Evolutionary conservation across 805 yeast species (phyloP).

Genomic region (Metschnikowia rubicola): DNA sequence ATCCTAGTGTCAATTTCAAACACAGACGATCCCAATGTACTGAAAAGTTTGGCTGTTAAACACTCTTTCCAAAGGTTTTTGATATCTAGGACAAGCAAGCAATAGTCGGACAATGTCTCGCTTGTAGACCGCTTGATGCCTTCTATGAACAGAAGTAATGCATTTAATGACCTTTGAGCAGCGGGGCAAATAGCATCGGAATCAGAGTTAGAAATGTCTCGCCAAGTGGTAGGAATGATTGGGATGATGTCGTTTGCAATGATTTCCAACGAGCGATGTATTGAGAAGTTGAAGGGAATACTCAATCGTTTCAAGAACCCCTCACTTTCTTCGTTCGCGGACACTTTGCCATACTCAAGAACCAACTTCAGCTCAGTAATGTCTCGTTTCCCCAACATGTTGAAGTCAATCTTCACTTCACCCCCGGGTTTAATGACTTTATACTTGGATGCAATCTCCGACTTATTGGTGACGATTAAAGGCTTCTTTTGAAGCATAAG

Average conservation of each 20-base stretch:
- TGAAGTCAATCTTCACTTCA: slow-evolving; percentile 49
- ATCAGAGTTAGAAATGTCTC: slow-evolving; percentile 13
- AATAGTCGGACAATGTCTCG: slow-evolving; percentile 48
- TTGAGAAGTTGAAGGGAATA: slow-evolving; percentile 68
- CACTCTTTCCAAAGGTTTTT: slow-evolving; percentile 77
- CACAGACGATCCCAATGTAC: slow-evolving; percentile 22
- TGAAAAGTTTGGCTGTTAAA: slow-evolving; percentile 27
- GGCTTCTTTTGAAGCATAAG: slow-evolving; percentile 57
- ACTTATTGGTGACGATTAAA: slow-evolving; percentile 49
- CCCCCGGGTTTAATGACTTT: slow-evolving; percentile 36
- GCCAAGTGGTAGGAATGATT: slow-evolving; percentile 29
- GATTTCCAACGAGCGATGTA: slow-evolving; percentile 68
- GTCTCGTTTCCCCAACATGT: slow-evolving; percentile 69
- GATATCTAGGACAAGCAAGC: slow-evolving; percentile 68
- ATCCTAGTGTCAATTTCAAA: slow-evolving; percentile 21
- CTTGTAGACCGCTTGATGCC: slow-evolving; percentile 16
- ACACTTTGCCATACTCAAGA: slow-evolving; percentile 55
- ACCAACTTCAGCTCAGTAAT: slow-evolving; percentile 62
- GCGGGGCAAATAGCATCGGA: neutral
- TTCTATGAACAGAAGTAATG: slow-evolving; percentile 29
- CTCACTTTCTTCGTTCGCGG: slow-evolving; percentile 15
- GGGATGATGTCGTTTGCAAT: slow-evolving; percentile 76
- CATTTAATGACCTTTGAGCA: slow-evolving; percentile 20
- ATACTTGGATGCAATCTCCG: slow-evolving; percentile 34
- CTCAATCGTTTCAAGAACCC: slow-evolving; percentile 51